These are phyloP conservation scores for Prunus persica DNA, from an alignment of 306 rosid genomes.

Conservation along the genomic window DNA sequence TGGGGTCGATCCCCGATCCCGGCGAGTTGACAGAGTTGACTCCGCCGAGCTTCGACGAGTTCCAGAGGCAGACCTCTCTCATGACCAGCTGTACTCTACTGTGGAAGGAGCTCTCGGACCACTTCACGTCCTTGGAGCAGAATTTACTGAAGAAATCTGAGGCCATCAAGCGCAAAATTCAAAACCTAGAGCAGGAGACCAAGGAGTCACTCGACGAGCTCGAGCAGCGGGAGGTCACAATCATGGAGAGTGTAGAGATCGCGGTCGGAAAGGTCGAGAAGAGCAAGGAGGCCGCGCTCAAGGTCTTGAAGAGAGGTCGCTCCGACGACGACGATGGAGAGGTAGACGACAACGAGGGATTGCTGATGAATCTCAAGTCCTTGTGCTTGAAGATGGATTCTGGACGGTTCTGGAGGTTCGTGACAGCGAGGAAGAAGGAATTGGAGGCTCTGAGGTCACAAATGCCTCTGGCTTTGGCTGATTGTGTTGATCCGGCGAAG, in stretches of 20 bases:
- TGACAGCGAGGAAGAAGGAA: conserved; percentile 78
- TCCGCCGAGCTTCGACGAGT: conserved; percentile 84
- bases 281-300: conserved; percentile 54
- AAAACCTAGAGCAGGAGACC: conserved; percentile 56
- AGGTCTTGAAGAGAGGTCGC: conserved; percentile 24
- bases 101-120: conserved; percentile 97
- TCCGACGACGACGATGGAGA: conserved; percentile 58
- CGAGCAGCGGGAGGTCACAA: conserved; percentile 72
- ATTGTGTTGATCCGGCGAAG: conserved; percentile 88
- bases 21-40: conserved; percentile 84
- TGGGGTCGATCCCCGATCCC: conserved; percentile 99
- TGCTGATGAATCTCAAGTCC: conserved; percentile 53
- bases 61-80: conserved; percentile 89
- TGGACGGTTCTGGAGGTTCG: conserved; percentile 66
- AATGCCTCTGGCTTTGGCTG: conserved; percentile 61
- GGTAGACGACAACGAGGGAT: conserved; percentile 75
- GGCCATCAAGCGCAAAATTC: conserved; percentile 60
- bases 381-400: conserved; percentile 78
- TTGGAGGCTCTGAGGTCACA: conserved; percentile 65
- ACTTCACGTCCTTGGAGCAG: conserved; percentile 74
- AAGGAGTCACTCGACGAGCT: conserved; percentile 60
- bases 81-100: conserved; percentile 96
- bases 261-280: conserved; percentile 62
- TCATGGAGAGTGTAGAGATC: conserved; percentile 68
- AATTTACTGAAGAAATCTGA: conserved; percentile 72